Base-by-base conservation (phyloP, 495 filamentous ascomycete species). In the Aspergillus sclerotiicarbonarius region DNA sequence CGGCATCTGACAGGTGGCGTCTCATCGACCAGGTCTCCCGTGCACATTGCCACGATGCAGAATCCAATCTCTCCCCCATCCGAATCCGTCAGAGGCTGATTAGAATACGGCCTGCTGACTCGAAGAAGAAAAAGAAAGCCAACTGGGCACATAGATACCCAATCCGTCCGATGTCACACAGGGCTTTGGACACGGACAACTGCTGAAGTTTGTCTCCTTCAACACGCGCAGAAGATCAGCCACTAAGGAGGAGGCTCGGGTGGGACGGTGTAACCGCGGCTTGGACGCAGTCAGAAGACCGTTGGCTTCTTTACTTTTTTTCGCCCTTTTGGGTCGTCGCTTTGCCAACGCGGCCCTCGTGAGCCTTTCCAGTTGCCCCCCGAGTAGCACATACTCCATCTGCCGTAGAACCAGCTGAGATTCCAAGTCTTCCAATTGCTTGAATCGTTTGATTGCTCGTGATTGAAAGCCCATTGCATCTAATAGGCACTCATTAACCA, bases 281-380 rank as follows among this genome's bases (percentile, higher is more conserved):
- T 32, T 32, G 29, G 25, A 50, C 47, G 32, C 8, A 50, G 47
- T 50, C 47, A 50, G 47, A 50, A 50, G 47, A 50, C 47, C 47
- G 47, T 31, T 50, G 47, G 47, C 29, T 6, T 50, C 25, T 49
- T 29, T 31, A 29, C 47, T 32, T 16, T 31, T 49, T 48, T 32
- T 30, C 46, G 8, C 18, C 46, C 1, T 6, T 13, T 41, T 41
- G 37, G 37, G 37, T 15, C 13, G 9, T n/a, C 10, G 10, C 12
- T 2, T 32, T 50, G 47, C 25, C 47, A 32, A 16, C 30, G 31
- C 25, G 21, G 18, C 31, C 18, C 47, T 50, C 47, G 25, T 32
- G 47, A 15, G 6, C 47, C 31, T 31, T n/a, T 31, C 29, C n/a
- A 16, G 32, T 12, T n/a, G n/a, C 5, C 8, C 13, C 15, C 47